These are phyloP conservation scores for Pseudozyma hubeiensis DNA, from an alignment of 1,284 basidiomycete genomes.

Conservation along the genomic window DNA sequence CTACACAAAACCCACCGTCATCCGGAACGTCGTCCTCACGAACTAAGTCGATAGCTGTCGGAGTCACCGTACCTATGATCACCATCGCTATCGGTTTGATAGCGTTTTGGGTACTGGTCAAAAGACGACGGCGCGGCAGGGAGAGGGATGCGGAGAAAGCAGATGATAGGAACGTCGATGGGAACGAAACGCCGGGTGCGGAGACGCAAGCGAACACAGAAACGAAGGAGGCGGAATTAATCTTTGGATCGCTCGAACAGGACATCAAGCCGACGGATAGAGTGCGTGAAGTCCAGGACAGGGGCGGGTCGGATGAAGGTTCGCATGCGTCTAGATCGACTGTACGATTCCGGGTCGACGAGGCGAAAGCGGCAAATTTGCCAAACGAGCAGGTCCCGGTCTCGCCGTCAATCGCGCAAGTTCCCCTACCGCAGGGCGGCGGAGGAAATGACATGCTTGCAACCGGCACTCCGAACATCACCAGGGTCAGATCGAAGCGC, in stretches of 20 bases:
- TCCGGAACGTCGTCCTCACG: neutral
- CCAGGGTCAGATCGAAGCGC: conserved; percentile 20
- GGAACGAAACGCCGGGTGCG: no score
- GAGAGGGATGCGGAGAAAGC: conserved; percentile 12
- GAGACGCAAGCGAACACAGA: no score
- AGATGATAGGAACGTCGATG: neutral
- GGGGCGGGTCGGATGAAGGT: conserved; percentile 5
- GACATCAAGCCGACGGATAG: no score
- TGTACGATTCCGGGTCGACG: neutral
- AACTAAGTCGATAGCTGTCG: conserved; percentile 7
- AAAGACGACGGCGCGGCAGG: conserved; percentile 12
- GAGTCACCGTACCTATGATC: conserved; percentile 17
- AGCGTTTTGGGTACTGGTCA: conserved; percentile 19
- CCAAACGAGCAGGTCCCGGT: neutral
- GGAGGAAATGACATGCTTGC: no score
- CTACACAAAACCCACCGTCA: neutral
- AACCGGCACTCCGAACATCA: neutral
- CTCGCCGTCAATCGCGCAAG: no score
- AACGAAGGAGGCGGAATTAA: no score
- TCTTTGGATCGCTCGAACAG: neutral
- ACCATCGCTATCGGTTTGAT: conserved; percentile 8
- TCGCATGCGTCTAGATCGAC: conserved; percentile 7
- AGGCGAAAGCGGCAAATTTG: neutral
- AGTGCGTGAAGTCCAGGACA: neutral
- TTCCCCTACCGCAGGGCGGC: no score